Evolutionary conservation across 1,284 basidiomycete species (phyloP).

Genomic region (Trametes sp.): DNA sequence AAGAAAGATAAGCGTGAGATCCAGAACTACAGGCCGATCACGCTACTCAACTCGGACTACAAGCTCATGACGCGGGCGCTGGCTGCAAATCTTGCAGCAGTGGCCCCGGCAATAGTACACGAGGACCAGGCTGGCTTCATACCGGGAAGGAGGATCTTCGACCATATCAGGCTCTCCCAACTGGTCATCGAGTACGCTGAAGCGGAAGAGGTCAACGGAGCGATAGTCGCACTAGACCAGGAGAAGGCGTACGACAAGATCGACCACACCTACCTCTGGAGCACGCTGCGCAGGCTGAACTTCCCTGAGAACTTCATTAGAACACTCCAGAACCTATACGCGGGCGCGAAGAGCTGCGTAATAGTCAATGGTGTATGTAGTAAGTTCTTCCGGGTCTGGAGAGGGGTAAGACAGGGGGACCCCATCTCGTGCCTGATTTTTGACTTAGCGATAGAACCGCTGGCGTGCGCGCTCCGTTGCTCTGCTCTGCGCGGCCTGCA

Average conservation of each 20-base stretch:
- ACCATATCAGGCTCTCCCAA: slow-evolving; percentile 35
- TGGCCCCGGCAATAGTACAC: slow-evolving; percentile 32
- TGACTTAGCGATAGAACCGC: slow-evolving; percentile 44
- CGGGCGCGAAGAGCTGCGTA: neutral
- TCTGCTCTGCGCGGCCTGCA: slow-evolving; percentile 41
- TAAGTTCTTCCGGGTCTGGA: neutral
- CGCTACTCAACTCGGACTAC: slow-evolving; percentile 44
- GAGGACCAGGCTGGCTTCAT: slow-evolving; percentile 42
- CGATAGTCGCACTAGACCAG: no score
- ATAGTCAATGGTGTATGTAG: neutral
- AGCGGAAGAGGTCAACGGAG: no score
- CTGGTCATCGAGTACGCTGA: slow-evolving; percentile 37
- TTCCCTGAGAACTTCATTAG: neutral
- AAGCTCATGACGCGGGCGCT: no score
- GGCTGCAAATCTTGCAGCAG: slow-evolving; percentile 26
- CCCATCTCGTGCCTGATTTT: slow-evolving; percentile 48
- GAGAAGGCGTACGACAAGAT: no score
- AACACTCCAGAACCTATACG: neutral
- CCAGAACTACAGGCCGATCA: slow-evolving; percentile 45
- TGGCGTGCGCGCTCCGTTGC: slow-evolving; percentile 38
- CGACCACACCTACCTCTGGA: neutral
- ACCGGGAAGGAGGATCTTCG: slow-evolving; percentile 33
- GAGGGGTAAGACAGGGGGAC: slow-evolving; percentile 38
- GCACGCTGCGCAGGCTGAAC: neutral
- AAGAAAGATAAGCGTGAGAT: slow-evolving; percentile 31